A percentile compares a stretch with the other conserved stretches of the same genome.
These are phyloP conservation scores for Myochromella boudieri DNA, from an alignment of 768 basidiomycete species.

Conservation along the genomic window DNA sequence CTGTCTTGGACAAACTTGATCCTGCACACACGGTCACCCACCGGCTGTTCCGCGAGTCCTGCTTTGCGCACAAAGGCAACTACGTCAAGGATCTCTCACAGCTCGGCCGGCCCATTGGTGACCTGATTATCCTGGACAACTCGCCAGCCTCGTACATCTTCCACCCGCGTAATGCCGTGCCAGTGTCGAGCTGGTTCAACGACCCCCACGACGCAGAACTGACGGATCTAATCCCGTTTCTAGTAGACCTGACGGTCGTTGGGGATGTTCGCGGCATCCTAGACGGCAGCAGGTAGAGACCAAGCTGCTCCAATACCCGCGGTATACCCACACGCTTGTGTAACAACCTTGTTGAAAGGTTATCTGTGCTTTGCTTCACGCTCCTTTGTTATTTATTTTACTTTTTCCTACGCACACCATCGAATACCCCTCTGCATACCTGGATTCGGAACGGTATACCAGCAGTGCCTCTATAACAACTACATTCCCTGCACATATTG, in stretches of 20 bases:
- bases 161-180: conserved; percentile 98
- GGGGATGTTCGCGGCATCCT: conserved; percentile 90
- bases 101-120: conserved; percentile 88
- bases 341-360: too few species aligned
- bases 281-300: conserved; percentile 67
- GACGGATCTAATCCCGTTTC: conserved; percentile 92
- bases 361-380: too few species aligned
- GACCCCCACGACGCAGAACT: conserved; percentile 98
- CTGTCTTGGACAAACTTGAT: conserved; percentile 96
- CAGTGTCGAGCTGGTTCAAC: conserved; percentile 99
- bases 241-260: conserved; percentile 80
- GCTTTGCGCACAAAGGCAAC: conserved; percentile 98
- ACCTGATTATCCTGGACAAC: conserved; percentile 98
- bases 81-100: conserved; percentile 99
- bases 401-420: too few species aligned
- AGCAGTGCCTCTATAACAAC: too few species aligned
- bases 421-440: too few species aligned
- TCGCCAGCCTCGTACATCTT: conserved; percentile 99
- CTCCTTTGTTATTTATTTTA: neutral
- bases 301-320: neutral
- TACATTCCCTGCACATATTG: too few species aligned
- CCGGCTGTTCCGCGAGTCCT: conserved; percentile 94
- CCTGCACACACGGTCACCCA: conserved; percentile 89
- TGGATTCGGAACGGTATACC: too few species aligned
- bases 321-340: too few species aligned